Conservation (phyloP, 768 basidiomycete genomes). For the Russula ochroleuca region DNA sequence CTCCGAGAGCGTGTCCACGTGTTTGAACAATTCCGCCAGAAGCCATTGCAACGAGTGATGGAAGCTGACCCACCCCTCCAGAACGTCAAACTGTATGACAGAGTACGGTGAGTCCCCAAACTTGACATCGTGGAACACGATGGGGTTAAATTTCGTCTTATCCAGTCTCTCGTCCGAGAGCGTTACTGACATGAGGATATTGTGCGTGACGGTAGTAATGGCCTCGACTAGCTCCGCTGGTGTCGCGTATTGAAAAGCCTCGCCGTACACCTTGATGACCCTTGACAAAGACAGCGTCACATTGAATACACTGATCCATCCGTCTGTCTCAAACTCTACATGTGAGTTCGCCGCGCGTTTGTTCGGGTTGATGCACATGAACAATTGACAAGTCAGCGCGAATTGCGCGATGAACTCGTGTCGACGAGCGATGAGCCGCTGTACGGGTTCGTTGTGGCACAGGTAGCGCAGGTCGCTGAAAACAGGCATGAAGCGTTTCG, state of each 20-base stretch:
- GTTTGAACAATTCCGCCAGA: conserved; percentile 83
- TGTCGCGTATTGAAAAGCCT: conserved; percentile 62
- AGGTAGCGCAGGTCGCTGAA: conserved; percentile 88
- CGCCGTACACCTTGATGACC: conserved; percentile 85
- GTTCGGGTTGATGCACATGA: conserved; percentile 92
- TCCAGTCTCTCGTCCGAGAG: conserved; percentile 66
- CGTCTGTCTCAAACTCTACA: conserved; percentile 94
- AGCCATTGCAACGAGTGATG: conserved; percentile 93
- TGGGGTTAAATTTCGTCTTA: conserved; percentile 55
- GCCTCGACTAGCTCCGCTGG: conserved; percentile 59
- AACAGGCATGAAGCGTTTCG: conserved; percentile 93
- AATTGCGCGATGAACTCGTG: conserved; percentile 66
- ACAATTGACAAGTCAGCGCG: conserved; percentile 75
- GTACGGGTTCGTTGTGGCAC: conserved; percentile 75
- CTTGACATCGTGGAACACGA: conserved; percentile 58
- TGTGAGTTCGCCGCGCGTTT: conserved; percentile 76
- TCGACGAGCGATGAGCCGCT: conserved; percentile 68
- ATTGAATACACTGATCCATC: conserved; percentile 96
- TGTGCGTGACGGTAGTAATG: conserved; percentile 62
- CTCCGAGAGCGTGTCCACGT: conserved; percentile 62
- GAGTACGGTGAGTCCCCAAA: conserved; percentile 59
- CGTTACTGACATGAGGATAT: conserved; percentile 69
- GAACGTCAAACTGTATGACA: conserved; percentile 73
- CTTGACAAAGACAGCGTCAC: conserved; percentile 87
- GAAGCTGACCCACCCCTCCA: conserved; percentile 83